Base-by-base conservation (phyloP, 352 stramenopile species). In the Globisporangium apiculatum region DNA sequence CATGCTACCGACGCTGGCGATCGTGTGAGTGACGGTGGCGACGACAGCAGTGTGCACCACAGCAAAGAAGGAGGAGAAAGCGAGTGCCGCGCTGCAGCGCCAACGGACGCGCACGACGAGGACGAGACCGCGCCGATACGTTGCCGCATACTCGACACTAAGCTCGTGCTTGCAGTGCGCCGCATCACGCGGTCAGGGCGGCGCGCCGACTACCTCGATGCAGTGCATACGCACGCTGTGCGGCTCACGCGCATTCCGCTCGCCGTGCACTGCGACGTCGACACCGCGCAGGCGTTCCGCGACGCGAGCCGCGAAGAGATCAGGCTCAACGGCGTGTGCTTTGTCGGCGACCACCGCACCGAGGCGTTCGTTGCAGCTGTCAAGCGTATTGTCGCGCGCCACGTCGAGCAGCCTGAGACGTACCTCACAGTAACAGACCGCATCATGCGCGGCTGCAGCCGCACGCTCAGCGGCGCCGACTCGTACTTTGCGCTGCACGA, bases 401-500 rank as follows among this genome's bases (percentile, higher is more conserved):
- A 86, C 56, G 71, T 76, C 12, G 59, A 72, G 47, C 63, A 80
- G 35, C 68, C 77, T 0, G 70, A 83, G 35, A 68, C 68, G 24
- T 71, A 66, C 51, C 62, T 89, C 17, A 61, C 68, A 6, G 64
- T 86, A 41, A 74, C 75, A 4, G 78, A 90, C 62, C 74, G 78
- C 17, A 65, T 91, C 62, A 83, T 89, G 75, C 72, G 82, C 12
- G 68, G 73, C 7, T 89, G 82, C 65, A 89, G 75, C 53, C 82
- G 82, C 43, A 91, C 79, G 24, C 77, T 89, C 48, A 91, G 77
- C 57, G 82, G 79, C 43, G 75, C 76, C 9, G 82, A 89, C 66
- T 88, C 79, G 57, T 88, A 86, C 62, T 91, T 89, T 67, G 79
- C 81, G 9, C 67, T 87, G 15, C 62, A 86, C 53, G 76, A 91